A percentile compares a stretch with the other conserved stretches of the same genome.
phyloP scores from a whole-genome alignment of 306 rosid genomes.

The Acmispon strigosus region DNA sequence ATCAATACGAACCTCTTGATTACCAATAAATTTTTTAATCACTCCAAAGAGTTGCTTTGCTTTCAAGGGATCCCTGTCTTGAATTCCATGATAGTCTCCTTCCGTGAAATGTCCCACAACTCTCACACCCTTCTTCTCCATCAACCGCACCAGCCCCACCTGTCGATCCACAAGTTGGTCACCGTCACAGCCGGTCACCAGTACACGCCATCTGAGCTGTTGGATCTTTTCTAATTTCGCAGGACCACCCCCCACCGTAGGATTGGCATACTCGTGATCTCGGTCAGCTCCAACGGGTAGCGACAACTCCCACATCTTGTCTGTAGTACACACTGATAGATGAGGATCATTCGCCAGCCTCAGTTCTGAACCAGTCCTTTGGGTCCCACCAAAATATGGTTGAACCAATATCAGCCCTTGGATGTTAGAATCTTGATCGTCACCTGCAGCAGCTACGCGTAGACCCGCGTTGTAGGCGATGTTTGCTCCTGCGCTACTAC shows the following conservation, averaged over 20 bases:
- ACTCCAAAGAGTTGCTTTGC: conserved; percentile 14
- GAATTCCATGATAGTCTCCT: conserved; percentile 39
- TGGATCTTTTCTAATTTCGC: neutral
- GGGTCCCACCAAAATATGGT: conserved; percentile 43
- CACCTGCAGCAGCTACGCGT: neutral
- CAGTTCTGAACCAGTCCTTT: conserved; percentile 31
- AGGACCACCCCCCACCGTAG: conserved; percentile 17
- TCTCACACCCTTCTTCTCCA: conserved; percentile 23
- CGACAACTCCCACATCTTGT: conserved; percentile 41
- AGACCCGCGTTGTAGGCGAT: conserved; percentile 46
- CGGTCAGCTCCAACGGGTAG: conserved; percentile 39
- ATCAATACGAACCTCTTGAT: conserved; percentile 26
- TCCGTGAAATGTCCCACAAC: conserved; percentile 26
- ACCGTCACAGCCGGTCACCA: conserved; percentile 38
- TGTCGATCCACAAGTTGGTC: conserved; percentile 54
- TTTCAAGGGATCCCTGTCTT: conserved; percentile 7
- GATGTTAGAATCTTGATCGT: neutral
- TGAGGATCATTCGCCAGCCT: conserved; percentile 18
- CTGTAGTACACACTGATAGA: neutral
- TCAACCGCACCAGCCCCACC: conserved; percentile 18
- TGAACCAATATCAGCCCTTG: conserved; percentile 47
- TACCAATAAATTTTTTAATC: too few relatives aligned
- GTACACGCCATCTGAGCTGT: conserved; percentile 24
- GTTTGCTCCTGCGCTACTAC: conserved; percentile 44
- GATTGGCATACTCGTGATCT: conserved; percentile 48